Base-by-base conservation (phyloP, 140 eudicot genomes). In the Bidens hawaiensis region DNA sequence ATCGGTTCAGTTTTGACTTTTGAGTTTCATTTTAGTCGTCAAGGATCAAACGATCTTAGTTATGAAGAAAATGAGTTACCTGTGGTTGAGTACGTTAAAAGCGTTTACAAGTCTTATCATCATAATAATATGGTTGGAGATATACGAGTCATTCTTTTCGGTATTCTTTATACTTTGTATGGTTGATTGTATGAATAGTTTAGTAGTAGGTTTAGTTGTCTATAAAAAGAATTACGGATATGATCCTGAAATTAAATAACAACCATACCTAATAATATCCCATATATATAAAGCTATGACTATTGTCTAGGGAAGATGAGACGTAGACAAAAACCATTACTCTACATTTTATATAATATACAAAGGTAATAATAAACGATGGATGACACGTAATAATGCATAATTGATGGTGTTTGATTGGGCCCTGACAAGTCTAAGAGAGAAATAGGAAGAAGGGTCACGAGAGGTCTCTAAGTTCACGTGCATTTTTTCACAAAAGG, bases 401-500 rank as follows among this genome's bases (percentile, higher is more conserved):
- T 66, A n/a, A 66, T 58, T 74, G 69, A 66, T 74, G 55, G 63
- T 24, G 48, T 36, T 36, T 60, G 69, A 65, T 74, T 58, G 64
- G 78, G 67, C 11, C 38, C 78, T 74, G 78, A 66, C 78, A 74
- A 66, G 78, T 74, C 78, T 28, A 73, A 28, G 42, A 48, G 58
- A 59, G 62, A 47, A 65, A 65, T 43, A 65, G 67, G 38, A 72
- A 55, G 19, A 45, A 10, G 57, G 54, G 69, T 74, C 78, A 65
- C 74, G 74, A 74, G 78, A 74, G 28, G 64, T 10, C 46, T 49
- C 19, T 47, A 58, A 38, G 40, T 74, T 74, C 78, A 74, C 78
- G 78, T 66, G 78, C 74, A 66, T 25, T 66, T 66, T 65, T 58
- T 26, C 63, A 59, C 74, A 65, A 34, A 36, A 58, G 15, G 54